Evolutionary conservation across 306 rosid genomes (phyloP), one percentile per base, ranked within the genome.

Genomic region (Phaseolus lunatus): DNA sequence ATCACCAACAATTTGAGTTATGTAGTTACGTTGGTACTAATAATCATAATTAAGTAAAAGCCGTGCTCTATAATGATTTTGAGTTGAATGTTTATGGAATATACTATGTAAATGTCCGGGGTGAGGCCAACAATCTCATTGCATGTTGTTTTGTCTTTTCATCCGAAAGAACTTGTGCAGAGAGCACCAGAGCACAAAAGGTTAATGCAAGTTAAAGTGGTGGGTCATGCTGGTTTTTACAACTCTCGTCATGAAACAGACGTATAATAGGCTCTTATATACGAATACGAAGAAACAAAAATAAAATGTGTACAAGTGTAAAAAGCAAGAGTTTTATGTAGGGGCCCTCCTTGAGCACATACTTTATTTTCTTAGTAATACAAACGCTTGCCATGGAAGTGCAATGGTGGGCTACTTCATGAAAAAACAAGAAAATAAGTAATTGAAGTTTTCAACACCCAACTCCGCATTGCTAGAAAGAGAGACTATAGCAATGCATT

Each of bases 161-260:
- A 31, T 78, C 22, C 67, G 37, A 7, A 47, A 64, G 59, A 35
- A 44, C 31, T 15, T 19, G 74, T 58, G 83, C 73, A 72, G 39
- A 74, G 78, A 62, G 56, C 67, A 64, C 61, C 73, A n/a, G 14
- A 83, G 16, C 48, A 59, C 63, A 50, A 61, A 44, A 70, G 41
- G 50, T 29, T 9, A 58, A 43, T 5, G 64, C 77, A 29, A 61
- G 26, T 72, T 67, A 59, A 39, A 79, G 83, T 82, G 72, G 89
- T 67, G 86, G 89, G 86, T 72, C 84, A 72, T 54, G 82, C 53
- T 33, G 39, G 61, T 67, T 76, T 62, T 76, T 62, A 48, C 22
- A 67, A 45, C 61, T 58, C 41, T 65, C 31, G 69, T 85, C 65
- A 71, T 41, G 80, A 75, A 80, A 63, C 44, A 54, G 33, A 75